Percentiles rank a stretch among this genome's conserved stretches.
Conservation (phyloP, 345 rosid genomes). For the Melaleuca quinquenervia region DNA sequence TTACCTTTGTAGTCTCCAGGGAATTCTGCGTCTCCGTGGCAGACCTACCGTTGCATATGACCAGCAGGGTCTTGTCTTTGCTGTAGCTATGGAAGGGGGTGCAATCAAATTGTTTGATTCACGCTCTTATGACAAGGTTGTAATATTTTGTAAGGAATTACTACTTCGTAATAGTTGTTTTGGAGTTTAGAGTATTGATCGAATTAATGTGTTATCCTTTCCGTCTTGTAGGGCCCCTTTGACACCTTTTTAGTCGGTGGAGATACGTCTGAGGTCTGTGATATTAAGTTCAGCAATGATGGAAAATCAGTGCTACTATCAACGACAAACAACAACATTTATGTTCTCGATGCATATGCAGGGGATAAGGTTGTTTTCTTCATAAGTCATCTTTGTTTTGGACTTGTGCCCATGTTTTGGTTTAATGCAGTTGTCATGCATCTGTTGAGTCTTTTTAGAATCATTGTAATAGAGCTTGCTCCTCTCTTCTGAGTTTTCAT, state of each 20-base stretch:
- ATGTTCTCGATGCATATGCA: conserved; percentile 87
- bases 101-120: conserved; percentile 95
- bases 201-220: conserved; percentile 1
- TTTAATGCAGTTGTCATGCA: not conserved
- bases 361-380: conserved; percentile 81
- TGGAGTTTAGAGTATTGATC: conserved; percentile 3
- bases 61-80: conserved; percentile 98
- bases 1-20: conserved; percentile 60
- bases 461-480: not conserved
- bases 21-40: conserved; percentile 80
- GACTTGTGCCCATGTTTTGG: not conserved
- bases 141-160: not conserved
- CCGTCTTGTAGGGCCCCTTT: conserved; percentile 64
- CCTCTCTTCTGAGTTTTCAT: not conserved
- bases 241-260: conserved; percentile 97
- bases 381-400: not conserved
- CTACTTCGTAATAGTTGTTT: not conserved
- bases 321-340: conserved; percentile 74
- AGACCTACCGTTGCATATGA: conserved; percentile 96
- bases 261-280: conserved; percentile 90
- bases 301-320: conserved; percentile 94
- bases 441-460: not conserved
- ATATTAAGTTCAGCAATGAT: conserved; percentile 94
- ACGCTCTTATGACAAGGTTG: conserved; percentile 88
- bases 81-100: conserved; percentile 99